Percentiles rank a stretch among this genome's conserved stretches.
Evolutionary conservation across 805 yeast genomes (phyloP).

Genomic region (Jamesozyma rosinii): DNA sequence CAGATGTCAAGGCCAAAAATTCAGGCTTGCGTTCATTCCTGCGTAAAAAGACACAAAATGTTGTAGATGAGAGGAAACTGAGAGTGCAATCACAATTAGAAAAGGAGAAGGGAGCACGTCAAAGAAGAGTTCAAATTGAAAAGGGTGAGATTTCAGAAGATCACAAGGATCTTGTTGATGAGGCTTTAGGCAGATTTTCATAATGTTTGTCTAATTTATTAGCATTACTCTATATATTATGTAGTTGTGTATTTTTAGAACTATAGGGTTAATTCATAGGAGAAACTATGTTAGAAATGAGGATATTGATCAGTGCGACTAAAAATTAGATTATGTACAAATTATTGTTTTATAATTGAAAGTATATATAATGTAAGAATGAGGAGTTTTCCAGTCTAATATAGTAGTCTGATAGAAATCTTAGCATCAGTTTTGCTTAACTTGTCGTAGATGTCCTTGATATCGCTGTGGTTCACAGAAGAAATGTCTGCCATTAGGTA

Average conservation of each 20-base stretch:
- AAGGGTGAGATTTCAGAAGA: slow-evolving; percentile 49
- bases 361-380: no score
- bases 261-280: not conserved
- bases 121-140: slow-evolving; percentile 37
- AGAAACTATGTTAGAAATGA: no score
- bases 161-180: slow-evolving; percentile 33
- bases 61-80: slow-evolving; percentile 74
- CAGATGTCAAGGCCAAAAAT: slow-evolving; percentile 69
- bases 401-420: slow-evolving; percentile 81
- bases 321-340: no score
- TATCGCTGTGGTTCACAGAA: slow-evolving; percentile 71
- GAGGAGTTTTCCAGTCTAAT: slow-evolving; percentile 38
- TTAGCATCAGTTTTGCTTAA: slow-evolving; percentile 84
- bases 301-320: no score
- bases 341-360: no score
- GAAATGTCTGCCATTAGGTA: slow-evolving; percentile 96
- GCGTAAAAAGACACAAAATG: slow-evolving; percentile 77
- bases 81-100: slow-evolving; percentile 66
- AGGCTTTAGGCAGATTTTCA: slow-evolving; percentile 35
- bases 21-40: slow-evolving; percentile 72
- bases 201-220: not conserved
- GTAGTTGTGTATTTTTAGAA: not conserved
- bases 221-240: not conserved
- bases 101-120: slow-evolving; percentile 64
- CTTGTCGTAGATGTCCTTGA: slow-evolving; percentile 74